Conservation (phyloP, 352 stramenopile genomes). For the Blastocystis sp. region DNA sequence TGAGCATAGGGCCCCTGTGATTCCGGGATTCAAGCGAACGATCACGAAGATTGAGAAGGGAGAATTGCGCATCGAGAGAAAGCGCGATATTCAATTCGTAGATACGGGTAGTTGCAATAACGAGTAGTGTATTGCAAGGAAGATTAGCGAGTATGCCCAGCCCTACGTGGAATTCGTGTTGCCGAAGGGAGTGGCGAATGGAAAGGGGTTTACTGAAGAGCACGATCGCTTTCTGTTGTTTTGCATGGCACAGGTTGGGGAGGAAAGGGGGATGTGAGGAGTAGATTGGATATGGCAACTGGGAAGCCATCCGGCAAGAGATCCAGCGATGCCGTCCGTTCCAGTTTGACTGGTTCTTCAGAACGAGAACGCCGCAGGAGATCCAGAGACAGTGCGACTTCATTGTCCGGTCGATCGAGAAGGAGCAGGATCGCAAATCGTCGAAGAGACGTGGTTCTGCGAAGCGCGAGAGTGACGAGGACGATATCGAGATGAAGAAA, state of each 20-base stretch:
- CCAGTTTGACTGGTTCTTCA: slow-evolving; percentile 60
- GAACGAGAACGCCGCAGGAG: neutral
- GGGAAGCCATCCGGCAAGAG: slow-evolving; percentile 18
- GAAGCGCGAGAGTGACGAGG: slow-evolving; percentile 2
- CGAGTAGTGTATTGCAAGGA: neutral
- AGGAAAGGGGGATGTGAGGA: no score
- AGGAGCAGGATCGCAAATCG: neutral
- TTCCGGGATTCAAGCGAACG: neutral
- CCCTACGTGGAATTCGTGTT: slow-evolving; percentile 4
- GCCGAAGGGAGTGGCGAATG: neutral
- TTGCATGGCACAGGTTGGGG: neutral
- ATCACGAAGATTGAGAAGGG: slow-evolving; percentile 33
- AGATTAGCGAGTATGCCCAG: slow-evolving; percentile 15
- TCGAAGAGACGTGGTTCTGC: neutral
- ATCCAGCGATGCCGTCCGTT: slow-evolving; percentile 41
- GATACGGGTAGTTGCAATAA: neutral
- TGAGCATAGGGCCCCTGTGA: neutral
- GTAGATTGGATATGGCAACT: slow-evolving; percentile 55
- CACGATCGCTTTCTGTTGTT: slow-evolving; percentile 44
- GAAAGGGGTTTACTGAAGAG: neutral
- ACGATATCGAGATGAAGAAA: slow-evolving; percentile 35
- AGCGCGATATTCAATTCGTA: slow-evolving; percentile 6
- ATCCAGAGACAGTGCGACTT: slow-evolving; percentile 18
- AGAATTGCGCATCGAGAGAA: neutral
- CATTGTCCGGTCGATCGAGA: slow-evolving; percentile 23